Percentiles rank a stretch among this genome's conserved stretches.
Conservation (phyloP, 2,329 filamentous ascomycete species). For the Xylariaceae sp. region DNA sequence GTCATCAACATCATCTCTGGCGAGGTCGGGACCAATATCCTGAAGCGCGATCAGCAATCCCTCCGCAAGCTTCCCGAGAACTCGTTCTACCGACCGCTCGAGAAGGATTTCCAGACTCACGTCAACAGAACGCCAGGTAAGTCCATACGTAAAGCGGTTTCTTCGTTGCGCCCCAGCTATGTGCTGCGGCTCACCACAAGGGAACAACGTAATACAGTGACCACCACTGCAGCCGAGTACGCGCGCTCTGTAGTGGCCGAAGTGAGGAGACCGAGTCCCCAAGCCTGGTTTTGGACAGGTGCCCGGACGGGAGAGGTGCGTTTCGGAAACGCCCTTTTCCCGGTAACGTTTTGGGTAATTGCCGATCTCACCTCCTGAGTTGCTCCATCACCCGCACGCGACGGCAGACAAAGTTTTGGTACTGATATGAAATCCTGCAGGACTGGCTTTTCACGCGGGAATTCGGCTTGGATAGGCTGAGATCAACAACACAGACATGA, state of each 20-base stretch:
- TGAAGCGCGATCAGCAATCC: constrained; percentile 19
- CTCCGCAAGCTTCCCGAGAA: constrained; percentile 16
- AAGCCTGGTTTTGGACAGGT: constrained; percentile 3
- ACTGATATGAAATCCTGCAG: background rate
- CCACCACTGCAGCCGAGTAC: background rate
- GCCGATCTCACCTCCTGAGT: background rate
- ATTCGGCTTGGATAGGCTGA: background rate
- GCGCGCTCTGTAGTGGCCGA: background rate
- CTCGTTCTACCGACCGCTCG: constrained; percentile 17
- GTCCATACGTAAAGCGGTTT: background rate
- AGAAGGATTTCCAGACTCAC: constrained; percentile 16
- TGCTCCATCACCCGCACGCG: too few relatives aligned
- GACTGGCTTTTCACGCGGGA: constrained; percentile 1
- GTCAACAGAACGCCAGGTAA: constrained; percentile 1
- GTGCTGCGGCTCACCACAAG: background rate
- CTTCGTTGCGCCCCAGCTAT: too few relatives aligned
- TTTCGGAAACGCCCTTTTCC: background rate
- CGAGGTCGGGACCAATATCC: constrained; percentile 26
- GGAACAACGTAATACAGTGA: background rate
- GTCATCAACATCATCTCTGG: constrained; percentile 24
- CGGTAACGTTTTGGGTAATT: constrained; percentile 1
- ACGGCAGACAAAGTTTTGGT: background rate
- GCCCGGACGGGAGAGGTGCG: background rate
- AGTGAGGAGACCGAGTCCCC: background rate
- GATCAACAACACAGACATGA: background rate